phyloP scores from a whole-genome alignment of 805 yeast species.

The Sugiyamaella qingdaonensis region DNA sequence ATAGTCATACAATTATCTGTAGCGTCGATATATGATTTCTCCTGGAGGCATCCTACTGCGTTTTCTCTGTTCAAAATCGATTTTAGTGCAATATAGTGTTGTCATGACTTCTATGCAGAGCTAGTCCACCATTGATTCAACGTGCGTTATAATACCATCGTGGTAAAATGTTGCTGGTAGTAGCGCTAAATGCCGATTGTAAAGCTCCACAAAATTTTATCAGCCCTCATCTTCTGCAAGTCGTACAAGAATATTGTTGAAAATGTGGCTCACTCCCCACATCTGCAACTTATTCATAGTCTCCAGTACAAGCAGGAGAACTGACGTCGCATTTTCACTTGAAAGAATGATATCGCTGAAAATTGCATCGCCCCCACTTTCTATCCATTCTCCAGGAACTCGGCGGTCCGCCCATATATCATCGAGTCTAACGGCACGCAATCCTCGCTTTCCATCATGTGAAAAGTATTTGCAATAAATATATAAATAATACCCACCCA shows the following conservation, averaged over 20 bases:
- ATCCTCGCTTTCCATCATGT: neutral
- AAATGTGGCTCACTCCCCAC: neutral
- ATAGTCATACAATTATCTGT: no score
- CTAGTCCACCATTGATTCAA: no score
- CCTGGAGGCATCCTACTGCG: no score
- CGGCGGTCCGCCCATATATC: neutral
- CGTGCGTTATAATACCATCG: no score
- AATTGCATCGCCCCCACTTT: neutral
- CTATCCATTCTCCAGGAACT: neutral
- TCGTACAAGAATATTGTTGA: neutral
- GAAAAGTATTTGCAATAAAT: neutral
- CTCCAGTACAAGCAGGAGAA: neutral
- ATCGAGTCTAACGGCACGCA: neutral
- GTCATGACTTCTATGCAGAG: no score
- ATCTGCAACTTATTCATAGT: neutral
- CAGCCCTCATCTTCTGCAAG: neutral
- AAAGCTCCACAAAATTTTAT: no score
- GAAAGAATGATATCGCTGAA: neutral
- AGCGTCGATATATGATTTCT: no score
- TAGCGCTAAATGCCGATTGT: no score
- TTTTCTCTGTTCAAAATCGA: no score
- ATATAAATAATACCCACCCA: slow-evolving; percentile 22
- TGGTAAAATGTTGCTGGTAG: no score
- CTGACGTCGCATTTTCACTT: neutral
- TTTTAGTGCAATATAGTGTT: no score